phyloP scores from a whole-genome alignment of 2,329 filamentous ascomycete species.

The Coniochaeta prunicola region DNA sequence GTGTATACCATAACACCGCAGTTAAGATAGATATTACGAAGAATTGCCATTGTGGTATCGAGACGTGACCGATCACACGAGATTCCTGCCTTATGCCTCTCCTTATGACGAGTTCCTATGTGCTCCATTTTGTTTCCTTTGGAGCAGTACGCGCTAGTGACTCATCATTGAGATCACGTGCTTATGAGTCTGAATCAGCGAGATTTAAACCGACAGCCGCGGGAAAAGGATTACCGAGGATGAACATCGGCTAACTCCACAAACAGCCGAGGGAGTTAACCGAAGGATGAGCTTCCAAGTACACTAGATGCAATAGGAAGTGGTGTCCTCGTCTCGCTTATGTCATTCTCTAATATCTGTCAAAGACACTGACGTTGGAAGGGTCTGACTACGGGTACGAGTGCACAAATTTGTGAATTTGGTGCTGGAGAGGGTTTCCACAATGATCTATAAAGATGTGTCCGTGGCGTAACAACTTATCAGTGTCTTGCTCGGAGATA shows the following conservation, averaged over 20 bases:
- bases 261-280: background rate
- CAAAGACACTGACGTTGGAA: background rate
- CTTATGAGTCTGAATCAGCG: background rate
- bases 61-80: background rate
- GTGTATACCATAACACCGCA: too few relatives aligned
- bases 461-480: too few relatives aligned
- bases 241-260: background rate
- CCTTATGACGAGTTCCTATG: too few relatives aligned
- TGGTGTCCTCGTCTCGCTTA: background rate
- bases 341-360: background rate
- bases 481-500: background rate
- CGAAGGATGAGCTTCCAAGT: background rate
- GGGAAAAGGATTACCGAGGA: conserved; percentile 1
- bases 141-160: background rate
- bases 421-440: background rate
- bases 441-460: too few relatives aligned
- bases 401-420: background rate
- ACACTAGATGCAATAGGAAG: too few relatives aligned
- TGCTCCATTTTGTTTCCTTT: too few relatives aligned
- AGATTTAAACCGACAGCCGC: background rate
- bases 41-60: background rate
- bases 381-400: background rate
- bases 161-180: background rate
- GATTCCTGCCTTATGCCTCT: background rate
- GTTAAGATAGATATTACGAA: background rate